Evolutionary conservation across 2,329 filamentous ascomycete genomes (phyloP).

Genomic region (Bipolaris zeicola): DNA sequence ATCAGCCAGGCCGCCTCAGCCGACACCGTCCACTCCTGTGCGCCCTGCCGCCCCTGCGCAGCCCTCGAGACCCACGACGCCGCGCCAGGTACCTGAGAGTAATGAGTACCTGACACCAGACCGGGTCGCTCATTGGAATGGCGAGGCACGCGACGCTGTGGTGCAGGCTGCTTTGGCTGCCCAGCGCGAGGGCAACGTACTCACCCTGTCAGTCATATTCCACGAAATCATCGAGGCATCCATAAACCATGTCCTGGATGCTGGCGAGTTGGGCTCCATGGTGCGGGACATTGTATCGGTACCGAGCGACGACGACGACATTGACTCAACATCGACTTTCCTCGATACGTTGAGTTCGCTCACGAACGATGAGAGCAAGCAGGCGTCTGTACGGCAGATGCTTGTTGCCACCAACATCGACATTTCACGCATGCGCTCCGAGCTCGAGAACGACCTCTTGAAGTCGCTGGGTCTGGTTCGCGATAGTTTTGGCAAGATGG

Average conservation of each 20-base stretch:
- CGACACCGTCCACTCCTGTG: constrained; percentile 24
- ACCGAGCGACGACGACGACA: constrained; percentile 52
- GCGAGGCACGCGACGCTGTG: constrained; percentile 69
- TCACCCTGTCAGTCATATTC: constrained; percentile 73
- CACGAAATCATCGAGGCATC: constrained; percentile 84
- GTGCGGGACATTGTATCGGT: constrained; percentile 74
- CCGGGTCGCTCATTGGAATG: constrained; percentile 69
- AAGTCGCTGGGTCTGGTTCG: constrained; percentile 79
- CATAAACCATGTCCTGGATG: constrained; percentile 69
- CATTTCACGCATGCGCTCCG: constrained; percentile 72
- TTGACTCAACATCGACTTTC: constrained; percentile 66
- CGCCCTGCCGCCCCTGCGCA: constrained; percentile 21
- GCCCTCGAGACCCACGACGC: constrained; percentile 43
- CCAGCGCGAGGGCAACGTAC: constrained; percentile 69
- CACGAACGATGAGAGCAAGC: constrained; percentile 70
- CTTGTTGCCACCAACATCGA: constrained; percentile 75
- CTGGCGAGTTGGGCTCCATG: constrained; percentile 71
- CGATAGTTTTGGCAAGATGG: constrained; percentile 80
- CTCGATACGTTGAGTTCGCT: constrained; percentile 83
- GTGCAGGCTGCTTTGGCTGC: constrained; percentile 69
- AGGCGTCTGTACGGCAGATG: constrained; percentile 66
- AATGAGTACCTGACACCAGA: constrained; percentile 79
- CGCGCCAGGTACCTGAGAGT: constrained; percentile 57
- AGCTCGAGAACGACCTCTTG: constrained; percentile 80
- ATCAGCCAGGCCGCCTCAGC: constrained; percentile 22